A percentile compares a stretch with the other conserved stretches of the same genome.
Evolutionary conservation across 768 basidiomycete species (phyloP).

Genomic region (Cystobasidiopsis lactophilus): DNA sequence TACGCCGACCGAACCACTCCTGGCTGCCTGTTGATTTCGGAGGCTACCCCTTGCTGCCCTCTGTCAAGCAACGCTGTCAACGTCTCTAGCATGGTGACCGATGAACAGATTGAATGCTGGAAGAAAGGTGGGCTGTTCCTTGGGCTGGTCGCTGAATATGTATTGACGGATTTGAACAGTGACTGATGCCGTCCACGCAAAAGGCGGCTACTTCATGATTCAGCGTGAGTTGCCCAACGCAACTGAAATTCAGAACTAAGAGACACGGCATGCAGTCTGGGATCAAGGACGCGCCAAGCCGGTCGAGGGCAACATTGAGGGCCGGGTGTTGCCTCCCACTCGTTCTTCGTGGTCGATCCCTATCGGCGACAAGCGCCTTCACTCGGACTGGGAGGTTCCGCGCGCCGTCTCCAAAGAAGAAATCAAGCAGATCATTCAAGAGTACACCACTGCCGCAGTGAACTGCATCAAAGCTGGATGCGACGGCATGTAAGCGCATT

Average conservation of each 20-base stretch:
- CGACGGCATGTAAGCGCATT: slow-evolving; percentile 36
- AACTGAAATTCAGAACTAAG: not conserved
- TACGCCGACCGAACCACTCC: slow-evolving; percentile 20
- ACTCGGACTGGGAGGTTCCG: slow-evolving; percentile 9
- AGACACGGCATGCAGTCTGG: slow-evolving; percentile 9
- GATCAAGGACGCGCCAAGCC: slow-evolving; percentile 9
- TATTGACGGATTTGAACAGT: too few relatives aligned
- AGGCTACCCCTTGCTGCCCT: slow-evolving; percentile 16
- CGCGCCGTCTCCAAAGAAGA: slow-evolving; percentile 22
- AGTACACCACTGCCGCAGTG: slow-evolving; percentile 15
- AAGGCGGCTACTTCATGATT: slow-evolving; percentile 29
- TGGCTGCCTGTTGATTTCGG: slow-evolving; percentile 23
- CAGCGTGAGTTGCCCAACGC: slow-evolving; percentile 20
- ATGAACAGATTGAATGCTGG: slow-evolving; percentile 22
- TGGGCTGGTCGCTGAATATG: too few relatives aligned
- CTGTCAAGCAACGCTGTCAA: slow-evolving; percentile 13
- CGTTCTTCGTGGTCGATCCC: slow-evolving; percentile 8
- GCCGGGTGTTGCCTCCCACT: slow-evolving; percentile 2
- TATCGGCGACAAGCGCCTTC: slow-evolving; percentile 1
- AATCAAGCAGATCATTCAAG: slow-evolving; percentile 26
- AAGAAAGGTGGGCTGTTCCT: too few relatives aligned
- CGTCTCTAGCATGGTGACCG: slow-evolving; percentile 18
- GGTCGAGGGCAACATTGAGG: not conserved
- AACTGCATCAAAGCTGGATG: slow-evolving; percentile 33
- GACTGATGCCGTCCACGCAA: slow-evolving; percentile 31